Evolutionary conservation across 768 basidiomycete genomes (phyloP).

Genomic region (Pleurotus ostreatus): DNA sequence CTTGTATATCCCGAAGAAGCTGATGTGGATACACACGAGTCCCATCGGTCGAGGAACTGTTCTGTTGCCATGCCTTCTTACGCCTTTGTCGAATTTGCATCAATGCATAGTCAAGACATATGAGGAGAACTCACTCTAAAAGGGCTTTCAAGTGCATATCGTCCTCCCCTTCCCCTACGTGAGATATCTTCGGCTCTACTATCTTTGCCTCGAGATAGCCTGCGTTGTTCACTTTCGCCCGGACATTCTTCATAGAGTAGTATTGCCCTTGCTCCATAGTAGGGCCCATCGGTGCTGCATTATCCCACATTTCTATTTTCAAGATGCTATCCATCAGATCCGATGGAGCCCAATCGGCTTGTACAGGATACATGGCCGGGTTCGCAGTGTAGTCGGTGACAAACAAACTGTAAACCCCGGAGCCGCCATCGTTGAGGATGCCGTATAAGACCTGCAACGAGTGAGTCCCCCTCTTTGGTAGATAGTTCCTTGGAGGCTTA

Average conservation of each 20-base stretch:
- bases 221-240: constrained; percentile 32
- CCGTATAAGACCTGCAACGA: constrained; percentile 43
- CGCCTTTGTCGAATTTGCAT: constrained; percentile 33
- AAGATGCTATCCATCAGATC: constrained; percentile 41
- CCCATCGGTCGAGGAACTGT: constrained; percentile 11
- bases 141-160: constrained; percentile 42
- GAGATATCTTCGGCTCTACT: constrained; percentile 36
- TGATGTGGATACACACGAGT: constrained; percentile 31
- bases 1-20: constrained; percentile 43
- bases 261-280: constrained; percentile 45
- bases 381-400: constrained; percentile 66
- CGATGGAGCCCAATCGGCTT: constrained; percentile 43
- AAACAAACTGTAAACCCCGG: constrained; percentile 41
- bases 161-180: constrained; percentile 34
- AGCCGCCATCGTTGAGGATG: constrained; percentile 29
- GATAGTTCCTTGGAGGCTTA: constrained; percentile 19
- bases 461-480: no score
- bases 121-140: constrained; percentile 38
- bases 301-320: constrained; percentile 60
- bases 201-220: constrained; percentile 54
- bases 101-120: not conserved
- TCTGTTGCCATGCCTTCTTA: constrained; percentile 39
- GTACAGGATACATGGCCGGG: constrained; percentile 23
- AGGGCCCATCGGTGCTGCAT: constrained; percentile 34
- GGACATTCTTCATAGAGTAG: constrained; percentile 50